Base-by-base conservation (phyloP, 2,329 filamentous ascomycete genomes). In the Scedosporium minutisporum region DNA sequence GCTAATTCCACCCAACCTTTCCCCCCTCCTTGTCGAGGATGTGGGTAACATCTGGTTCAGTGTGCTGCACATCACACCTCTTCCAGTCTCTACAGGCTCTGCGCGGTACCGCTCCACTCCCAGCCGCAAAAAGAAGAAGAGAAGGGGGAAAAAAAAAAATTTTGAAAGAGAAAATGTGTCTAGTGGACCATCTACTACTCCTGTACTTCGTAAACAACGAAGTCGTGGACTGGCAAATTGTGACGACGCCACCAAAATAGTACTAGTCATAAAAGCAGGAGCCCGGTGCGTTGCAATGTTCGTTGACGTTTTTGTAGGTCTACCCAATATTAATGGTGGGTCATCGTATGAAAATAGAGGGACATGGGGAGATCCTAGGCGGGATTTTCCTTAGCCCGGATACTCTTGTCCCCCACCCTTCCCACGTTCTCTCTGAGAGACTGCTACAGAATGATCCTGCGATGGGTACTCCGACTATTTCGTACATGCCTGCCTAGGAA, bases 301-400 rank as follows among this genome's bases (percentile, higher is more conserved):
- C 10, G 33, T 38, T 4, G 33, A 38, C 33, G 33, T 48, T 48
- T n/a, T 48, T 2, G 16, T 18, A 23, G 44, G 44, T 48, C 44
- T 25, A 23, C 51, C 23, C 51, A 55, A 55, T 23, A 55, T 55
- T 25, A 55, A 55, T 12, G 21, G 51, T 55, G 51, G 51, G 23
- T 55, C 51, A 55, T 55, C 51, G 51, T 55, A 55, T 55, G 51
- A 23, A 55, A 55, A 55, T 55, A 16, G 51, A 55, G 51, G 51
- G 23, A 27, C 51, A 55, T 55, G 51, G 51, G 51, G 51, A 55
- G 51, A 55, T 55, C 51, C 51, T 55, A 27, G 51, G 51, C 51
- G 18, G 51, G 12, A 23, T 55, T 55, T 55, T 55, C 21, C 18
- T 23, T 55, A 55, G 51, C 23, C 51, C 51, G 51, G 51, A 55